Percentiles rank a stretch among this genome's conserved stretches.
Conservation (phyloP, 2,329 filamentous ascomycete species). For the Pyrenochaeta sp. region DNA sequence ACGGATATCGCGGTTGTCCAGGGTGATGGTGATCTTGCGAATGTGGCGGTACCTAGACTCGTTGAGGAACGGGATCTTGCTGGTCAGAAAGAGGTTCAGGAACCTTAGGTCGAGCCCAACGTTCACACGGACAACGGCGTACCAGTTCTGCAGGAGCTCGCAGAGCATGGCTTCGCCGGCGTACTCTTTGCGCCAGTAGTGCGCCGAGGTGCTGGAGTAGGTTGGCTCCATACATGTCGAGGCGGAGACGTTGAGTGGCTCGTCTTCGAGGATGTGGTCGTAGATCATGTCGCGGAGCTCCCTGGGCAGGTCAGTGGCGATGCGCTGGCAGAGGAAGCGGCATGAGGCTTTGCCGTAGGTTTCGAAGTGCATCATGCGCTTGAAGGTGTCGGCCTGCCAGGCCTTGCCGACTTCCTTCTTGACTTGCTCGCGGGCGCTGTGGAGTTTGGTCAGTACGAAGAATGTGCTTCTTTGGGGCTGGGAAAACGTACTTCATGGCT, state of each 20-base stretch:
- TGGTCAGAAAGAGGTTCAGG: neutral
- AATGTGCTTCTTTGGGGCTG: too few species aligned
- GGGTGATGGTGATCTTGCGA: neutral
- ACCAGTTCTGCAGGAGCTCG: neutral
- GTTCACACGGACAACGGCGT: neutral
- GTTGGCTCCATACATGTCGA: neutral
- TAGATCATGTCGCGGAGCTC: conserved; percentile 21
- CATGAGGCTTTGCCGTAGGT: neutral
- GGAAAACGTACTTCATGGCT: neutral
- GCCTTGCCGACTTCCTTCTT: neutral
- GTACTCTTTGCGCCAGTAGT: conserved; percentile 14
- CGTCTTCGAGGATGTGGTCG: neutral
- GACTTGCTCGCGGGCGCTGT: neutral
- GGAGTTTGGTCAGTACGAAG: too few species aligned
- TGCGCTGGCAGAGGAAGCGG: neutral
- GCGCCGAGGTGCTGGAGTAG: conserved; percentile 7
- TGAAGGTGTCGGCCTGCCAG: neutral
- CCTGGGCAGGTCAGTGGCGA: conserved; percentile 4
- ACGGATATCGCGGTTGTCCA: neutral
- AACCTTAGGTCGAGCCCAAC: neutral
- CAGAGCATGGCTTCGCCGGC: neutral
- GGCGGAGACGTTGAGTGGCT: neutral
- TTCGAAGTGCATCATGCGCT: neutral
- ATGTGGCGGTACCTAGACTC: neutral
- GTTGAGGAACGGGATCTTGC: neutral